A percentile compares a stretch with the other conserved stretches of the same genome.
Evolutionary conservation across 1,284 basidiomycete species (phyloP).

Genomic region (Ceratobasidium sp.): DNA sequence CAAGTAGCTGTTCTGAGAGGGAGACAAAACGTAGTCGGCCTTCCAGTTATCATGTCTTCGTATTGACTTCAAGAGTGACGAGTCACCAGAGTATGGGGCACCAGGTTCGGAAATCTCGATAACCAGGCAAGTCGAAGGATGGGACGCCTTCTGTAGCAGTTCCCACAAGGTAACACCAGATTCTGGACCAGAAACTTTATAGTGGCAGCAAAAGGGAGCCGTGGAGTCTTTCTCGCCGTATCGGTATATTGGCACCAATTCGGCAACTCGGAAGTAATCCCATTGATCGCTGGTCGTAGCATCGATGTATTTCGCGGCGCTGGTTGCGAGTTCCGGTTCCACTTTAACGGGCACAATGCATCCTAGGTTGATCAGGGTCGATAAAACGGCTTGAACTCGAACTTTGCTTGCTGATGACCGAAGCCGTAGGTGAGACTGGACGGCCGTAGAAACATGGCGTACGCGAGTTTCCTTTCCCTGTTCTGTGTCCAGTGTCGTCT

Average conservation of each 20-base stretch:
- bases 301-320: constrained; percentile 2
- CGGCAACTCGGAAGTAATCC: constrained; percentile 33
- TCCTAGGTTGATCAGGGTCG: constrained; percentile 9
- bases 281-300: not conserved
- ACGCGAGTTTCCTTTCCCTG: not conserved
- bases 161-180: constrained; percentile 70
- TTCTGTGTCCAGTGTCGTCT: constrained; percentile 67
- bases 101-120: constrained; percentile 2
- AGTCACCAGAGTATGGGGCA: constrained; percentile 4
- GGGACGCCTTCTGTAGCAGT: constrained; percentile 65
- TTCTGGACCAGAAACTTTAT: constrained; percentile 58
- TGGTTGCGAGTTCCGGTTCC: not conserved
- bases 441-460: not conserved
- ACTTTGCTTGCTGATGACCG: constrained; percentile 16
- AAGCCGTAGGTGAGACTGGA: not conserved
- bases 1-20: constrained; percentile 76
- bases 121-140: not conserved
- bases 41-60: constrained; percentile 65
- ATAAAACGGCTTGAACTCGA: constrained; percentile 14
- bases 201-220: constrained; percentile 69
- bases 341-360: constrained; percentile 15
- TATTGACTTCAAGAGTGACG: constrained; percentile 25
- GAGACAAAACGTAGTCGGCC: constrained; percentile 70
- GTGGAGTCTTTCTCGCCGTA: constrained; percentile 55
- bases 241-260: constrained; percentile 43